Conservation (phyloP, 345 rosid genomes). For the Trapa incisa region DNA sequence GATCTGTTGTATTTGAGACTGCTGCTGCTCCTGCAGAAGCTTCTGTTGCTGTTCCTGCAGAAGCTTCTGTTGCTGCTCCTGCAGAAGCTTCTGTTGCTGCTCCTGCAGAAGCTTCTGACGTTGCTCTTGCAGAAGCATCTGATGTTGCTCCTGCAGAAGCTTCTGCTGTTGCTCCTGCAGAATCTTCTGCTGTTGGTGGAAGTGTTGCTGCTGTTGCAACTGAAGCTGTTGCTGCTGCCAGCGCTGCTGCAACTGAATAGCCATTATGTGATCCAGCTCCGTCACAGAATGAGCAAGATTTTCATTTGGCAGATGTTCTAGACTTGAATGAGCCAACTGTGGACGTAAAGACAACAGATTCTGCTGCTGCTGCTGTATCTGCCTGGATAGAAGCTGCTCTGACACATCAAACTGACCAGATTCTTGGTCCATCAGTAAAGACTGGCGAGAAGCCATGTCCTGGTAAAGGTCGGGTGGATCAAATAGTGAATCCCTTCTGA, state of each 20-base stretch:
- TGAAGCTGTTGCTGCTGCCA: constrained; percentile 26
- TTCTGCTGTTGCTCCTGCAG: constrained; percentile 4
- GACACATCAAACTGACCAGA: constrained; percentile 30
- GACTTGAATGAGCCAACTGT: constrained; percentile 20
- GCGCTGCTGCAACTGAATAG: constrained; percentile 30
- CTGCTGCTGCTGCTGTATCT: constrained; percentile 37
- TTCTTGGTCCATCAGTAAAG: constrained; percentile 30
- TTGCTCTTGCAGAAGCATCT: constrained; percentile 45
- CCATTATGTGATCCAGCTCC: constrained; percentile 36
- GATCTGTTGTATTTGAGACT: constrained; percentile 51
- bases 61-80: too few species aligned
- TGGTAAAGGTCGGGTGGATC: constrained; percentile 21
- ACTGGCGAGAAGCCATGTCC: constrained; percentile 28
- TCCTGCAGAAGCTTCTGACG: constrained; percentile 12
- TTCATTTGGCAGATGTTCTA: constrained; percentile 34
- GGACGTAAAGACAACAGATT: constrained; percentile 31
- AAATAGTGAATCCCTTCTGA: constrained; percentile 24
- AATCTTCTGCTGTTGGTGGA: too few species aligned
- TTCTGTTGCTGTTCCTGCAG: too few species aligned
- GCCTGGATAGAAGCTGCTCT: constrained; percentile 35
- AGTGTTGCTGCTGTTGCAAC: constrained; percentile 17
- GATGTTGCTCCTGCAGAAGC: constrained; percentile 30
- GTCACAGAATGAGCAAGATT: constrained; percentile 26
- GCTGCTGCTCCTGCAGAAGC: constrained; percentile 28
- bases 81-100: too few species aligned